These are phyloP conservation scores for Chrysoporthe austroafricana DNA, from an alignment of 2,329 filamentous ascomycete species.

Conservation along the genomic window DNA sequence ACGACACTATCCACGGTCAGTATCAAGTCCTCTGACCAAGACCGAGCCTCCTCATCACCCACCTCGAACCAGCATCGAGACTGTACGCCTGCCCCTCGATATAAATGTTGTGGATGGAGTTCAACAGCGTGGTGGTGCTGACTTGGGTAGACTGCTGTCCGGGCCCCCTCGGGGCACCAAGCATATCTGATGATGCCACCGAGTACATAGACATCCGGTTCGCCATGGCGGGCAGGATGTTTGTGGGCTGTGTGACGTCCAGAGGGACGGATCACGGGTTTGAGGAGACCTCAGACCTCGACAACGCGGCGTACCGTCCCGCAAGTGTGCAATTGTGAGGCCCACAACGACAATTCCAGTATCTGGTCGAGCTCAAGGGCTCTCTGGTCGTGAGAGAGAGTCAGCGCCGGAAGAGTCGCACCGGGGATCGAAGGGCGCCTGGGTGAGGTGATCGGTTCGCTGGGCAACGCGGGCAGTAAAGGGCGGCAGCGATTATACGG, in stretches of 20 bases:
- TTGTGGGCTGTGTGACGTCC: constrained; percentile 38
- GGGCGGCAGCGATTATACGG: constrained; percentile 14
- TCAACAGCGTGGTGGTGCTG: constrained; percentile 90
- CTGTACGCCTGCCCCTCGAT: constrained; percentile 79
- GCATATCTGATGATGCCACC: constrained; percentile 62
- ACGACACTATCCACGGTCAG: constrained; percentile 64
- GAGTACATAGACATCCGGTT: constrained; percentile 73
- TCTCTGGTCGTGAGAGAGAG: constrained; percentile 15
- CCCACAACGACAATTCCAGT: not conserved
- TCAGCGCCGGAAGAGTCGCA: constrained; percentile 18
- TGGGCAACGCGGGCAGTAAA: constrained; percentile 32
- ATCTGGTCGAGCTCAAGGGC: not conserved
- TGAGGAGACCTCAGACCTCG: constrained; percentile 11
- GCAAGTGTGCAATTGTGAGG: not conserved
- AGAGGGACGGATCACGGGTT: constrained; percentile 39
- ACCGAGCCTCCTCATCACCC: not conserved
- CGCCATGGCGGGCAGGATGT: constrained; percentile 52
- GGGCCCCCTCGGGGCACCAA: constrained; percentile 55
- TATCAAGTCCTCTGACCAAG: not conserved
- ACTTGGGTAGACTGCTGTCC: constrained; percentile 77
- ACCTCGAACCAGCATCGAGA: constrained; percentile 77
- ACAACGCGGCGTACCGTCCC: constrained; percentile 12
- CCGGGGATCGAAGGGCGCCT: constrained; percentile 13
- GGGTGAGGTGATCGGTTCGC: constrained; percentile 33
- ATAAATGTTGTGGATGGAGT: constrained; percentile 89